Base-by-base conservation (phyloP, 2,329 filamentous ascomycete species). In the Metarhizium album region DNA sequence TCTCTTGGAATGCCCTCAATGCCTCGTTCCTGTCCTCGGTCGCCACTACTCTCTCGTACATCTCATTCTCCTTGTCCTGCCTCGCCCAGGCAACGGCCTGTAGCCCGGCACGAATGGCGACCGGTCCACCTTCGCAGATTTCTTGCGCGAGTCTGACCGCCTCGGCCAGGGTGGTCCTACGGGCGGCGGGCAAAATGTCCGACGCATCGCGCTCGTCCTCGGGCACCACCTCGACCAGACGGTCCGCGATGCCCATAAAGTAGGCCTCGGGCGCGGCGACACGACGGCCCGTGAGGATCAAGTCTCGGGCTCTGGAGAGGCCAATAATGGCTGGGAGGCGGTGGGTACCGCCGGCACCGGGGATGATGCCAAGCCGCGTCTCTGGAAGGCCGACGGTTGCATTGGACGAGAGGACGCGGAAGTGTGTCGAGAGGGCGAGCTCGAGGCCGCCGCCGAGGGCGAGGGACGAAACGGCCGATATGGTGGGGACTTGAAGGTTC, bases 371-470 rank as follows among this genome's bases (percentile, higher is more conserved):
- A 2, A 98, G 78, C 2, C 90, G 79, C 1, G 93, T 97, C 67
- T 98, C 93, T 1, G 93, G 93, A 4, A 97, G 80, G 0, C 83
- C 90, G 50, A 98, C 82, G 23, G 76, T 72, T 16, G 89, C 86
- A 33, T 83, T 86, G 38, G 87, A 89, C 31, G 83, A 79, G 58
- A 97, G 84, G 48, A 98, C 84, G 57, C 93, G 88, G 68, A 98
- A 82, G 67, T 93, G 83, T 1, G 91, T 95, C 58, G 86, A 83
- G 6, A 98, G 81, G 2, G 90, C 91, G 49, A 98, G 80, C 70
- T 98, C 93, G 57, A 98, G 83, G 45, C 93, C 93, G 60, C 93
- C 93, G 55, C 93, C 93, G 29, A 97, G 84, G 5, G 93, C 93
- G 52, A 87, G 72, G 47, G 87, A 93, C 50, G 86, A 85, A 55